Conservation (phyloP, 768 basidiomycete species). For the Boletus rufocinnamomeus region DNA sequence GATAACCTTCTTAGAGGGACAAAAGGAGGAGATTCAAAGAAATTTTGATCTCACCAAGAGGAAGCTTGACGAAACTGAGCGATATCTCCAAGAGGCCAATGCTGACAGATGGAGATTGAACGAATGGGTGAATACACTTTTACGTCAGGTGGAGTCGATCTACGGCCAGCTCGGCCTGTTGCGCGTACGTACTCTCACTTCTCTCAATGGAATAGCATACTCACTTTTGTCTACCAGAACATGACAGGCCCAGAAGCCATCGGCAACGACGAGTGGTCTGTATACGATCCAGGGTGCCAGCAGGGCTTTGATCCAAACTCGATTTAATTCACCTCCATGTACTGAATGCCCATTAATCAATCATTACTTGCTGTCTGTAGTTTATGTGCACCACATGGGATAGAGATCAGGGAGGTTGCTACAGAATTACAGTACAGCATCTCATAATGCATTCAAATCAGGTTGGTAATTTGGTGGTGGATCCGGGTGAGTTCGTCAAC, state of each 20-base stretch:
- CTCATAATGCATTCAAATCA: too few species aligned
- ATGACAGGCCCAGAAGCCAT: constrained; percentile 6
- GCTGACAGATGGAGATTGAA: constrained; percentile 15
- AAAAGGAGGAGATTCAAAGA: constrained; percentile 20
- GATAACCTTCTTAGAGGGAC: constrained; percentile 18
- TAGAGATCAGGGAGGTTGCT: neutral
- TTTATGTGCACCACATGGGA: neutral
- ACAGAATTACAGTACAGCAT: neutral
- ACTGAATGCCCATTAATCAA: neutral
- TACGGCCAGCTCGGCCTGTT: constrained; percentile 12
- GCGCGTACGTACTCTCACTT: constrained; percentile 8
- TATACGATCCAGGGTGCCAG: neutral
- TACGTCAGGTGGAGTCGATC: constrained; percentile 11
- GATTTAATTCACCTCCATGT: neutral
- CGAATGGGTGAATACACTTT: constrained; percentile 15
- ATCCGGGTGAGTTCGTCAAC: too few species aligned
- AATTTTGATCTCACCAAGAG: constrained; percentile 16
- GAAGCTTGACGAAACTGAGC: constrained; percentile 24
- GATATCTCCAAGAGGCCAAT: constrained; percentile 18
- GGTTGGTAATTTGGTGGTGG: too few species aligned
- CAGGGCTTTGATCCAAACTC: neutral
- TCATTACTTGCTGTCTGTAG: neutral
- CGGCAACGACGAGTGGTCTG: constrained; percentile 5
- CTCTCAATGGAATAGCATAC: neutral
- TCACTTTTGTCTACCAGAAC: constrained; percentile 10